Evolutionary conservation across 2,329 filamentous ascomycete species (phyloP).

Genomic region (Claviceps sp.): DNA sequence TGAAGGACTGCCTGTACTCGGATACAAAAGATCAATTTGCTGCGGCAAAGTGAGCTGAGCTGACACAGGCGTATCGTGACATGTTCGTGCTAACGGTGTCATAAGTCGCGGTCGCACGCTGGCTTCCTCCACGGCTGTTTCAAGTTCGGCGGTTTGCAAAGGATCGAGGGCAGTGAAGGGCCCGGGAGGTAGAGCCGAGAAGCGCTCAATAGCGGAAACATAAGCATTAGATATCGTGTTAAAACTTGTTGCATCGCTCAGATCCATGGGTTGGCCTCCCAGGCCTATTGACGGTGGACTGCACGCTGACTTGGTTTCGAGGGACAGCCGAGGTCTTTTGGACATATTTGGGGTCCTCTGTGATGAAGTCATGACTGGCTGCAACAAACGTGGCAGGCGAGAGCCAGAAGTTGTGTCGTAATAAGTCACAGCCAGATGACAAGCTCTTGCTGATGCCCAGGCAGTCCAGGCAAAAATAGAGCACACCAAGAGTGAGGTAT

Average conservation of each 20-base stretch:
- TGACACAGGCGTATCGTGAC: conserved; percentile 41
- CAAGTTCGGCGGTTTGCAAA: conserved; percentile 18
- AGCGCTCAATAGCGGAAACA: conserved; percentile 46
- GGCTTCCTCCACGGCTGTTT: conserved; percentile 18
- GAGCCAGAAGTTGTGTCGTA: background rate
- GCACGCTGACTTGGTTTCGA: conserved; percentile 37
- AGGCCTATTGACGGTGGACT: conserved; percentile 23
- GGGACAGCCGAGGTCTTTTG: conserved; percentile 43
- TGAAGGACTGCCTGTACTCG: conserved; percentile 45
- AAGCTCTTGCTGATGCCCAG: background rate
- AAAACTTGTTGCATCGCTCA: conserved; percentile 48
- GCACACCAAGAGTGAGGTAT: background rate
- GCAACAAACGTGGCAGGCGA: background rate
- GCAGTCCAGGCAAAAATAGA: background rate
- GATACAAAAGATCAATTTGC: conserved; percentile 32
- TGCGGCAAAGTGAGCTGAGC: conserved; percentile 36
- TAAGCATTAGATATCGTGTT: conserved; percentile 56
- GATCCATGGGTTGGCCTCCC: conserved; percentile 28
- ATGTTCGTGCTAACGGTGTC: conserved; percentile 32
- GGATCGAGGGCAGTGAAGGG: conserved; percentile 38
- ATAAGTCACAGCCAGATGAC: background rate
- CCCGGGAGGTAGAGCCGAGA: conserved; percentile 33
- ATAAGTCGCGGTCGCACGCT: conserved; percentile 21
- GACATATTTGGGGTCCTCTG: conserved; percentile 8
- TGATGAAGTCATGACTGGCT: conserved; percentile 13